Conservation (phyloP, 1,284 basidiomycete species). For the Cutaneotrichosporon cavernicola region DNA sequence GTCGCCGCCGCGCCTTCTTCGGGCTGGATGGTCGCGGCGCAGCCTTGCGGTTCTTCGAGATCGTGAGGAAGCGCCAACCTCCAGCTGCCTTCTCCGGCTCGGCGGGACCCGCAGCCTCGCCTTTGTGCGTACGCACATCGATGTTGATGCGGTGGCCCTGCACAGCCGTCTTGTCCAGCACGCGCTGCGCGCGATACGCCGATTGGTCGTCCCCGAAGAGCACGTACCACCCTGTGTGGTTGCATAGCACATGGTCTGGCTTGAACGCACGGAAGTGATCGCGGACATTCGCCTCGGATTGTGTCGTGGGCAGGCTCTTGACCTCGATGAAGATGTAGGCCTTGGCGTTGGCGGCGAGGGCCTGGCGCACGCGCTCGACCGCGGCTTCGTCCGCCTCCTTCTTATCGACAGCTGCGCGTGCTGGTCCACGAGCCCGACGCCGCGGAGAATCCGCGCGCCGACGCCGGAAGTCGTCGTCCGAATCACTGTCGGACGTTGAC, state of each 20-base stretch:
- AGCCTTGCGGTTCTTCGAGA: slow-evolving; percentile 40
- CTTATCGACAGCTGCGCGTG: slow-evolving; percentile 16
- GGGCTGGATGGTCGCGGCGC: slow-evolving; percentile 20
- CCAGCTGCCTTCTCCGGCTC: slow-evolving; percentile 22
- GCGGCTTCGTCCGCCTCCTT: slow-evolving; percentile 37
- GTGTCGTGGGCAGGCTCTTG: slow-evolving; percentile 32
- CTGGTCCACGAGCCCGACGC: slow-evolving; percentile 20
- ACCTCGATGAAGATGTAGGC: slow-evolving; percentile 45
- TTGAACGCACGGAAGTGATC: slow-evolving; percentile 50
- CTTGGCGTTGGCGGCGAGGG: slow-evolving; percentile 37
- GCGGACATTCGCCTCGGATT: slow-evolving; percentile 36
- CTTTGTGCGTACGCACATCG: slow-evolving; percentile 30
- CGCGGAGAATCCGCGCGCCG: slow-evolving; percentile 19
- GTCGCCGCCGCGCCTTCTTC: slow-evolving; percentile 23
- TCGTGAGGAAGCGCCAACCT: slow-evolving; percentile 41
- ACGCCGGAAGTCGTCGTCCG: slow-evolving; percentile 33
- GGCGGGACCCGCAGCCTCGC: slow-evolving; percentile 15
- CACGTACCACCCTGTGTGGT: slow-evolving; percentile 46
- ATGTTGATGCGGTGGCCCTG: slow-evolving; percentile 37
- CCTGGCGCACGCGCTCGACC: slow-evolving; percentile 33
- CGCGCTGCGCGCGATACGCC: slow-evolving; percentile 33
- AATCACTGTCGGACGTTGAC: slow-evolving; percentile 34
- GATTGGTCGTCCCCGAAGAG: slow-evolving; percentile 40
- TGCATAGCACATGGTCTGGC: slow-evolving; percentile 41
- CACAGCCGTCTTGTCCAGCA: slow-evolving; percentile 42